Evolutionary conservation across 257 asterid genomes (phyloP), one percentile per base, ranked within the genome.

Genomic region (Primulina huaijiensis): DNA sequence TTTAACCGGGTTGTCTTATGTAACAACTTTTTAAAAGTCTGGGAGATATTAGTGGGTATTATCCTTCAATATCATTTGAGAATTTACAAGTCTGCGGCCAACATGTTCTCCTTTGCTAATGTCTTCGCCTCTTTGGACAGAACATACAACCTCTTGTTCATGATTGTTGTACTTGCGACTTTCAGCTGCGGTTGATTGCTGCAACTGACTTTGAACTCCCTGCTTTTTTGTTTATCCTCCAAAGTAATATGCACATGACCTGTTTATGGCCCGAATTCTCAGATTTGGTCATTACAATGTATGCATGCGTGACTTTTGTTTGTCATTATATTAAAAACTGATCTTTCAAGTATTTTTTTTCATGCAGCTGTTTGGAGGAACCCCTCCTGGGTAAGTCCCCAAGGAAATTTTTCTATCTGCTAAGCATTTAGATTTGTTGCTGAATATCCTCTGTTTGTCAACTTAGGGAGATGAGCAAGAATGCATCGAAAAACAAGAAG

Each of bases 401-500:
- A 11, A 16, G 55, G 14, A 20, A 29, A 52, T 6, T 55, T 33
- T 40, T 21, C 21, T 23, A 17, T 34, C 16, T 35, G 3, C 46
- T 20, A 75, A 68, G 62, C 68, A 20, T 46, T 38, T 63, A 7
- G 33, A 25, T 56, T 70, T 40, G 37, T 62, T 68, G 43, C 68
- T 74, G 72, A 68, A 29, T 74, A 27, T 68, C 35, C 34, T 62
- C 12, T 19, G 8, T 14, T 38, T 75, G 56, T 35, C 35, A 17
- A 68, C 63, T 56, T 77, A 93, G 96, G 61, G 98, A 89, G 78
- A 31, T 86, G 90, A 90, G 94, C 88, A 93, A 90, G 84, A 86
- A 82, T 37, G 97, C 98, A 0, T 76, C 82, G 79, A 89, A 74
- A 79, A 90, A 93, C 90, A 89, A 87, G 96, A 93, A 86, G 53